Evolutionary conservation across 2,329 filamentous ascomycete genomes (phyloP), one percentile per base, ranked within the genome.

Genomic region (Polytolypa hystricis): DNA sequence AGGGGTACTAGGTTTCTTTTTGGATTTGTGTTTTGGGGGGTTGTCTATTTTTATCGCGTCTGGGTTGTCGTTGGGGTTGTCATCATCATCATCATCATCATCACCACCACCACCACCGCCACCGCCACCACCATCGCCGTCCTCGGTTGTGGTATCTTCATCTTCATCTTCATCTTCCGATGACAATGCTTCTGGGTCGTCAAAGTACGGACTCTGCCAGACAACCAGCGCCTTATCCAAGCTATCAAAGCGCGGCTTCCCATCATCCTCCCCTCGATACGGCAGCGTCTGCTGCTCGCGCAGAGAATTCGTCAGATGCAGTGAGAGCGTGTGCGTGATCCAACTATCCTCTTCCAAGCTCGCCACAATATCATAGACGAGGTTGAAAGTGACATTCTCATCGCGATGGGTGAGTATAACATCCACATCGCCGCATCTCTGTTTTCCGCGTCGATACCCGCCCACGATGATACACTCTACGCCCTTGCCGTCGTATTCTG

Each of bases 151-250:
- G 18, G 32, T 8, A 63, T 49, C 2, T 41, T 41, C 0, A 47
- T 53, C 8, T 57, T 46, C 33, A 63, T 63, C 10, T 40, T 55
- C 1, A 50, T 52, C 39, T 59, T 58, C 0, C 52, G 57, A 4
- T 60, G 55, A 4, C n/a, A n/a, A n/a, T n/a, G n/a, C n/a, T 19
- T 15, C 21, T 4, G 4, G 16, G 5, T 19, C 35, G 14, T 52
- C 54, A 46, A 64, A 71, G 4, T 57, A 34, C 0, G 79, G 79
- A 50, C 86, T 69, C 53, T 93, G 84, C 89, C 89, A 96, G 0
- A 95, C 85, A 1, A 95, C 81, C 35, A 96, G 64, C 0, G 86
- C 86, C 57, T 95, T 95, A 57, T 96, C 87, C 1, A 96, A 69
- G 0, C 78, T 84, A 53, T 95, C 87, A 47, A 94, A 95, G 0